These are phyloP conservation scores for Akebia trifoliata DNA, from an alignment of 164 flowering plant species.

Conservation along the genomic window DNA sequence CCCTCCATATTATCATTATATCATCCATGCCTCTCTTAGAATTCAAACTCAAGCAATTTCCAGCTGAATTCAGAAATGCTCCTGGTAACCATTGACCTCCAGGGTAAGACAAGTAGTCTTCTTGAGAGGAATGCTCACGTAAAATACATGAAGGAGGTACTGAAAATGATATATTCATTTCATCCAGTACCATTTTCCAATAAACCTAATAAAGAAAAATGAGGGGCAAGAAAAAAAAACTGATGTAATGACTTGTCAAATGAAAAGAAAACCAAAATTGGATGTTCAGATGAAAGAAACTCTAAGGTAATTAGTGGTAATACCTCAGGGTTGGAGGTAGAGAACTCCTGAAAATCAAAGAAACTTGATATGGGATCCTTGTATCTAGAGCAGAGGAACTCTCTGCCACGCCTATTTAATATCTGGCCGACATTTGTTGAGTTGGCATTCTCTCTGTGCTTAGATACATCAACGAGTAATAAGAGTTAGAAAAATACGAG, in stretches of 20 bases:
- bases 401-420: slow-evolving; percentile 59
- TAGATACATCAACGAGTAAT: slow-evolving; percentile 6
- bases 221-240: slow-evolving; percentile 4
- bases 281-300: neutral
- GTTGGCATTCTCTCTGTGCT: slow-evolving; percentile 45
- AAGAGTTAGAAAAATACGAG: neutral
- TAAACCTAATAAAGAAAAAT: slow-evolving; percentile 43
- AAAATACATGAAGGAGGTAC: slow-evolving; percentile 69
- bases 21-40: slow-evolving; percentile 45
- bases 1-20: slow-evolving; percentile 61
- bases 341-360: slow-evolving; percentile 75
- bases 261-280: neutral
- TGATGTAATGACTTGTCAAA: neutral
- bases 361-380: slow-evolving; percentile 81
- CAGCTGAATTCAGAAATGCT: slow-evolving; percentile 68
- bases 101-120: slow-evolving; percentile 32
- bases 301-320: neutral
- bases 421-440: slow-evolving; percentile 68
- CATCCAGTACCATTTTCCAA: slow-evolving; percentile 71
- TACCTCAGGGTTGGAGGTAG: slow-evolving; percentile 84
- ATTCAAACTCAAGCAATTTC: slow-evolving; percentile 58
- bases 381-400: slow-evolving; percentile 58
- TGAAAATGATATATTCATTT: slow-evolving; percentile 58
- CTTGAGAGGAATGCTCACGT: slow-evolving; percentile 29
- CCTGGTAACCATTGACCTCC: slow-evolving; percentile 97